A percentile compares a stretch with the other conserved stretches of the same genome.
phyloP scores from a whole-genome alignment of 2,329 filamentous ascomycete species.

The Fusarium clavum region DNA sequence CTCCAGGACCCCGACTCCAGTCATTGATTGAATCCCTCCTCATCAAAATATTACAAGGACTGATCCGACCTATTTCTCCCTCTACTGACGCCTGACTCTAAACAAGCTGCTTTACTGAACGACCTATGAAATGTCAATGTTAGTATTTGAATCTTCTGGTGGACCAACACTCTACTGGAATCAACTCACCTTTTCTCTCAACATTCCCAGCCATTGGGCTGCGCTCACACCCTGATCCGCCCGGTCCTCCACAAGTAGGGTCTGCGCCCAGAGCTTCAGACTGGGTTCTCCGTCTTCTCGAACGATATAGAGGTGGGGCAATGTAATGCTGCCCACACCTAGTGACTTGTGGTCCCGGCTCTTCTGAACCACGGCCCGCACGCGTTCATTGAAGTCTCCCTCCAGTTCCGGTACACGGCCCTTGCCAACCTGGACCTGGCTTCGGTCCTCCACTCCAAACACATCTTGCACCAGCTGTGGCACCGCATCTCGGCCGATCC shows the following conservation, averaged over 20 bases:
- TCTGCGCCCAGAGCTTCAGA: slow-evolving; percentile 96
- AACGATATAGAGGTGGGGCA: slow-evolving; percentile 92
- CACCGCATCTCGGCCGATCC: slow-evolving; percentile 93
- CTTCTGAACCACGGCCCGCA: slow-evolving; percentile 91
- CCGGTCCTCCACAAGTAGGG: slow-evolving; percentile 91
- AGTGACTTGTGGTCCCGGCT: slow-evolving; percentile 87
- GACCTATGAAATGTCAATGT: slow-evolving; percentile 45
- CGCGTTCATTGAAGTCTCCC: slow-evolving; percentile 95
- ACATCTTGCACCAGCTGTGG: slow-evolving; percentile 90
- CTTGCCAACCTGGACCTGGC: slow-evolving; percentile 91
- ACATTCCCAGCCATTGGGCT: slow-evolving; percentile 89
- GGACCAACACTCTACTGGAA: neutral
- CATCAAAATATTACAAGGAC: slow-evolving; percentile 43
- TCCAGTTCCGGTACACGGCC: slow-evolving; percentile 86
- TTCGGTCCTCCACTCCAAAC: slow-evolving; percentile 87
- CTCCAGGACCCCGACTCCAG: slow-evolving; percentile 42
- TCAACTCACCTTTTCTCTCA: slow-evolving; percentile 88
- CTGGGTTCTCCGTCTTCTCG: slow-evolving; percentile 96
- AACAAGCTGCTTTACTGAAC: slow-evolving; percentile 48
- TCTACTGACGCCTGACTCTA: slow-evolving; percentile 34
- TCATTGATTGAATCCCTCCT: slow-evolving; percentile 39
- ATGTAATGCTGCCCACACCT: slow-evolving; percentile 91
- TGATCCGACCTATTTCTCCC: slow-evolving; percentile 28
- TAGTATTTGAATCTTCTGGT: slow-evolving; percentile 18
- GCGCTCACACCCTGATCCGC: slow-evolving; percentile 94